phyloP scores from a whole-genome alignment of 2,329 filamentous ascomycete species.

The Aspergillus pseudotamarii region DNA sequence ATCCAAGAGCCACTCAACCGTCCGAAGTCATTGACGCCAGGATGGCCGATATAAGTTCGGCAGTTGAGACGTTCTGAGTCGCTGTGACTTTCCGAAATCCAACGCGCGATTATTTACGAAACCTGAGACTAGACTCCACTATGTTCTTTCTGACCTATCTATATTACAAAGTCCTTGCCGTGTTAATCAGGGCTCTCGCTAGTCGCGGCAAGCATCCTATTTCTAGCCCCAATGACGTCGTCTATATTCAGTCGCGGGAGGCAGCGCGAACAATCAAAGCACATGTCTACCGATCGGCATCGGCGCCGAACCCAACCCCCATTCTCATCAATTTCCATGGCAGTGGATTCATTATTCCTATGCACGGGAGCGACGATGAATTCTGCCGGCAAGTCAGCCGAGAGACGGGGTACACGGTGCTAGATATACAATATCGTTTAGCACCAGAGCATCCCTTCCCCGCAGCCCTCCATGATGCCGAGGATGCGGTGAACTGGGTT shows the following conservation, averaged over 20 bases:
- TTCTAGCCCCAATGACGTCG: slow-evolving; percentile 28
- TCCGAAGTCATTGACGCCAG: too few species aligned
- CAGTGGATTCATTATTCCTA: slow-evolving; percentile 37
- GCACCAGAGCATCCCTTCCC: slow-evolving; percentile 47
- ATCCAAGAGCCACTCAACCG: too few species aligned
- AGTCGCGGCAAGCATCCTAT: background rate
- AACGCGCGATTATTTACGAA: background rate
- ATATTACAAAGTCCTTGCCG: slow-evolving; percentile 25
- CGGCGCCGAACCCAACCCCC: slow-evolving; percentile 24
- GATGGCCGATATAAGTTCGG: background rate
- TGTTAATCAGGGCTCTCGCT: slow-evolving; percentile 19
- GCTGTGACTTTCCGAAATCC: background rate
- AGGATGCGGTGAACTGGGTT: slow-evolving; percentile 42
- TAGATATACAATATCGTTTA: slow-evolving; percentile 45
- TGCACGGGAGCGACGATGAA: slow-evolving; percentile 35
- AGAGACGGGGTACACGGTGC: slow-evolving; percentile 34
- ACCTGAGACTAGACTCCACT: background rate
- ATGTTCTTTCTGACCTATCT: slow-evolving; percentile 27
- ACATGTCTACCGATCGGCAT: slow-evolving; percentile 31
- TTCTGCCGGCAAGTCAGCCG: slow-evolving; percentile 32
- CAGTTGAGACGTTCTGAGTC: background rate
- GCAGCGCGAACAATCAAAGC: slow-evolving; percentile 31
- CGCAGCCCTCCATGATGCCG: slow-evolving; percentile 43
- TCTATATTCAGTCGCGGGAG: slow-evolving; percentile 35
- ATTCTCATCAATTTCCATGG: slow-evolving; percentile 40